Base-by-base conservation (phyloP, 2,329 filamentous ascomycete species). In the Paecilomyces formosus region DNA sequence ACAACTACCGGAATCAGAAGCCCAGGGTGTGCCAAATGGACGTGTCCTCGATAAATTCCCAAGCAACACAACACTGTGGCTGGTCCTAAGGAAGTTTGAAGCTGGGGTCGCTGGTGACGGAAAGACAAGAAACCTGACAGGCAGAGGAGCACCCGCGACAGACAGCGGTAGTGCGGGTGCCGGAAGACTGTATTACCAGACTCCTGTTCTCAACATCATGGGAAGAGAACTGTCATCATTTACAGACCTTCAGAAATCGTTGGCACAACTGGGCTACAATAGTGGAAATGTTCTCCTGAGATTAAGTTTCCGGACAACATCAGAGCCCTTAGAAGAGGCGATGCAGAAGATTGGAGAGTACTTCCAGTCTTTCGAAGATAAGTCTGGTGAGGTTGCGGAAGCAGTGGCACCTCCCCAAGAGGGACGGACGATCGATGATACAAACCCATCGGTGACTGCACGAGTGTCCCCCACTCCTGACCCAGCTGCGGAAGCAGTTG, bases 11-110 rank as follows among this genome's bases (percentile, higher is more conserved):
- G 82, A 87, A 35, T 84, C 86, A 22, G 88, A 94, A 69, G 85
- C 82, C 21, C 79, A 78, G 52, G 79, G 82, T 54, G 80, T 83
- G 21, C 82, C 86, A 1, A 85, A 84, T 63, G 85, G 86, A 24
- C 85, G 92, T 30, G 76, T 96, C 49, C 85, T 86, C 58, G 87
- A 94, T 70, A 96, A 94, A 70, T 92, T 97, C 61, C 87, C 92
- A 1, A 96, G 89, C 72, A 88, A 90, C 64, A 90, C 90, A 35
- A 90, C 91, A 18, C 72, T 99, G 74, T 99, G 94, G 94, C 84
- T 91, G 65, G 81, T 97, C 28, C 72, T 99, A 58, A 88, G 94
- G 60, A 90, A 94, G 70, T 96, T 97, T 64, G 94, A 99, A 75
- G 88, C 88, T 62, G 86, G 84, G 33, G 82, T 84, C 24, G 83